Conservation (phyloP, 164 flowering plant genomes). For the Paratinospora sagittata region DNA sequence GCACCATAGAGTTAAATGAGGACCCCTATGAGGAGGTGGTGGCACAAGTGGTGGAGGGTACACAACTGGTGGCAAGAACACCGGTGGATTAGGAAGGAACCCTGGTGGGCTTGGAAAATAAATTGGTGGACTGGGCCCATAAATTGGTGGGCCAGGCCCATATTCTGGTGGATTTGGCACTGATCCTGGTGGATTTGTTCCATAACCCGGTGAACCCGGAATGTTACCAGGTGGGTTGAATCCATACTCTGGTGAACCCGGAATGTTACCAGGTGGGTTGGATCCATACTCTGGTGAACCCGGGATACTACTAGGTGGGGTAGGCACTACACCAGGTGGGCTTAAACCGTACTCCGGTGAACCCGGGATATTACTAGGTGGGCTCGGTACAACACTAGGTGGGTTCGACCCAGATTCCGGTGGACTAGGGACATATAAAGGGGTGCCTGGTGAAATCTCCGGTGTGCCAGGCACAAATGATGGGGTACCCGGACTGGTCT, state of each 20-base stretch:
- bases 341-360: conserved; percentile 10
- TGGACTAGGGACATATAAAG: no score
- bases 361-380: conserved; percentile 6
- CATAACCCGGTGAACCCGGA: no score
- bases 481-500: background rate
- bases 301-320: conserved; percentile 16
- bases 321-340: conserved; percentile 12
- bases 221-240: conserved; percentile 23
- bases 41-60: conserved; percentile 70
- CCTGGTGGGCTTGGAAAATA: conserved; percentile 30
- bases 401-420: background rate
- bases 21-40: conserved; percentile 38
- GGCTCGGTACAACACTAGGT: conserved; percentile 2
- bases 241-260: conserved; percentile 19
- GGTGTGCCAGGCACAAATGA: conserved; percentile 12
- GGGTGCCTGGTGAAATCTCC: background rate
- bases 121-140: conserved; percentile 21
- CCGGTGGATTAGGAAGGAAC: conserved; percentile 33
- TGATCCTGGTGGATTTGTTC: conserved; percentile 14
- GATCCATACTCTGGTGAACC: conserved; percentile 22
- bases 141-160: conserved; percentile 35
- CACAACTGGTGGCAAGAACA: conserved; percentile 58
- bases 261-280: conserved; percentile 18
- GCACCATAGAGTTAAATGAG: conserved; percentile 54
- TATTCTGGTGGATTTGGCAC: conserved; percentile 22